These are phyloP conservation scores for Termitomyces sp. DNA, from an alignment of 768 basidiomycete species.

Conservation along the genomic window DNA sequence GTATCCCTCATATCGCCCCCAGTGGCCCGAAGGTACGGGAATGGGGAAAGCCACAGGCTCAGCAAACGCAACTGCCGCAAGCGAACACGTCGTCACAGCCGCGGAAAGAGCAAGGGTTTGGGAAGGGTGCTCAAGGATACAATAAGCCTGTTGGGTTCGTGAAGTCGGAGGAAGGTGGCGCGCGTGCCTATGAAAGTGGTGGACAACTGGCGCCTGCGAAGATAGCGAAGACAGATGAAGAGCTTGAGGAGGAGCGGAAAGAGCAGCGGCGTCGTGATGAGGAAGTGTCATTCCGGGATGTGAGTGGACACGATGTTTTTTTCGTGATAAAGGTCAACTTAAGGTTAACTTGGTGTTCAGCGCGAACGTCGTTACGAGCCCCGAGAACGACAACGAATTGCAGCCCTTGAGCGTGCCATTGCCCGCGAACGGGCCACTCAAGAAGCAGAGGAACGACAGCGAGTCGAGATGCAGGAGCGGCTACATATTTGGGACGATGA, in stretches of 20 bases:
- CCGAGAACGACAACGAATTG: constrained; percentile 78
- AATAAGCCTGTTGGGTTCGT: constrained; percentile 82
- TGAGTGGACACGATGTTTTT: constrained; percentile 32
- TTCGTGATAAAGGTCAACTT: neutral
- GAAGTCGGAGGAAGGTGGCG: constrained; percentile 45
- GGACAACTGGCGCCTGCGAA: constrained; percentile 28
- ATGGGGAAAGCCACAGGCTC: constrained; percentile 63
- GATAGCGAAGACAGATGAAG: constrained; percentile 74
- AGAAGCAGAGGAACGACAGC: constrained; percentile 77
- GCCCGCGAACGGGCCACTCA: constrained; percentile 63
- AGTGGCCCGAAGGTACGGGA: constrained; percentile 75
- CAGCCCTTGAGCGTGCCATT: constrained; percentile 69
- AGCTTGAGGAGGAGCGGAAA: constrained; percentile 77
- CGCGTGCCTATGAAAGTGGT: constrained; percentile 17
- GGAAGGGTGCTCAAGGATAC: constrained; percentile 71
- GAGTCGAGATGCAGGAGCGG: constrained; percentile 70
- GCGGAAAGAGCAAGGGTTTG: constrained; percentile 44
- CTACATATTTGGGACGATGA: constrained; percentile 92
- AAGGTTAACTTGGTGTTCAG: constrained; percentile 31
- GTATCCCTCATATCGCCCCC: constrained; percentile 44
- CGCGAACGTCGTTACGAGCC: constrained; percentile 93
- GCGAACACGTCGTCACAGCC: constrained; percentile 26
- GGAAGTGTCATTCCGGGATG: constrained; percentile 82
- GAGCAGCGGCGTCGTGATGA: constrained; percentile 72
- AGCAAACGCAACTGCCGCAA: constrained; percentile 20